phyloP scores from a whole-genome alignment of 2,329 filamentous ascomycete species.

The Talaromyces sp. region DNA sequence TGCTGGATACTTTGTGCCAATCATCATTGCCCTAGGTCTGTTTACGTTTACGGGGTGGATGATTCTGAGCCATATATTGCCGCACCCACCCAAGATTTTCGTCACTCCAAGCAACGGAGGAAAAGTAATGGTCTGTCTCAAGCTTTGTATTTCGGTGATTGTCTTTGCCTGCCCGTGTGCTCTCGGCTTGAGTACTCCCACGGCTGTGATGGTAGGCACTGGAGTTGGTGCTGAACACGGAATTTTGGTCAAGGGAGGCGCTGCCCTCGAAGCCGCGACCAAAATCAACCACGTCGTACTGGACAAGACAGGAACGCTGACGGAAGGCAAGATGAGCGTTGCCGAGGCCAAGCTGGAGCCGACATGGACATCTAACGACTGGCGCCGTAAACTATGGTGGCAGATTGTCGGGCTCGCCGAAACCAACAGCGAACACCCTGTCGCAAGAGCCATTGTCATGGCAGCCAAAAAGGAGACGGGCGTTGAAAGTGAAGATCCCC shows the following conservation, averaged over 20 bases:
- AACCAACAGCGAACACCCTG: conserved; percentile 91
- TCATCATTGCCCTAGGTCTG: conserved; percentile 77
- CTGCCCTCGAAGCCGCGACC: conserved; percentile 82
- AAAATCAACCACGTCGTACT: conserved; percentile 86
- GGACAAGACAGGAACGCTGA: conserved; percentile 94
- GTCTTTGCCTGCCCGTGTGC: conserved; percentile 97
- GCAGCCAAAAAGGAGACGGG: conserved; percentile 72
- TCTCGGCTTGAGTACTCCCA: conserved; percentile 90
- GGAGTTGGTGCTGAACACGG: conserved; percentile 92
- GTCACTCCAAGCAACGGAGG: conserved; percentile 74
- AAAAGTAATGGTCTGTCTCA: conserved; percentile 91
- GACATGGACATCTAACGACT: conserved; percentile 64
- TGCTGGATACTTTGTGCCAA: conserved; percentile 89
- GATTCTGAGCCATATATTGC: conserved; percentile 80
- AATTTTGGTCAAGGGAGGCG: conserved; percentile 96
- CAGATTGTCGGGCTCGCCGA: conserved; percentile 91
- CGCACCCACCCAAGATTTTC: conserved; percentile 85
- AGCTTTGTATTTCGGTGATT: conserved; percentile 96
- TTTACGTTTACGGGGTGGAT: conserved; percentile 90
- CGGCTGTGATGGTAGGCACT: conserved; percentile 98
- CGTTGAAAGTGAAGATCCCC: conserved; percentile 63
- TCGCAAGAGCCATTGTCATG: conserved; percentile 78
- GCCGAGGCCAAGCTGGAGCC: conserved; percentile 63
- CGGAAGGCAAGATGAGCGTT: conserved; percentile 91
- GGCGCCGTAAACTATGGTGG: conserved; percentile 81